phyloP scores from a whole-genome alignment of 2,329 filamentous ascomycete genomes.

The Neonectria ditissima region DNA sequence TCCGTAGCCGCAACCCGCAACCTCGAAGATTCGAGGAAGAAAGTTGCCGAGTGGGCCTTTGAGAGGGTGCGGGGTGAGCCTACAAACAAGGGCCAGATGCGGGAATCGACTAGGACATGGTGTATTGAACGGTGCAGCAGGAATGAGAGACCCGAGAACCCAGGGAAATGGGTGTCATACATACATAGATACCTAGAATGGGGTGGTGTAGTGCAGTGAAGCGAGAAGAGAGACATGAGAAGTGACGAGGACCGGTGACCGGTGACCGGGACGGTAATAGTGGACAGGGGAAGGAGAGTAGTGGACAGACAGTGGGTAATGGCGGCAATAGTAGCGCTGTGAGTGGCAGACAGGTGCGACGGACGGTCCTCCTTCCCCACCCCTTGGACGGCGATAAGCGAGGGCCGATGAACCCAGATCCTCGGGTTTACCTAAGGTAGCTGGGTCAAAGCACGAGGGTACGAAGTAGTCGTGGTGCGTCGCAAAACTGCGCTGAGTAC shows the following conservation, averaged over 20 bases:
- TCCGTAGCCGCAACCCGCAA: too few species aligned
- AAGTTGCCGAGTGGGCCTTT: neutral
- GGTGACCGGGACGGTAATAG: neutral
- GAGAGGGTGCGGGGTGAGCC: neutral
- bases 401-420: slow-evolving; percentile 49
- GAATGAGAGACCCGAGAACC: neutral
- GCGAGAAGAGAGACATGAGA: neutral
- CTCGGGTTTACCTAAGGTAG: too few species aligned
- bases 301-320: neutral
- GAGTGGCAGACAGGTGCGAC: neutral
- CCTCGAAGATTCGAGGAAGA: slow-evolving; percentile 2
- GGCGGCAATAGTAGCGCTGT: slow-evolving; percentile 4
- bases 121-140: neutral
- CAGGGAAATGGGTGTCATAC: neutral
- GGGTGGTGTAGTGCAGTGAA: neutral
- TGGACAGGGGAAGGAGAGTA: too few species aligned
- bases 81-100: neutral
- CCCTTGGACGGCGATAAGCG: slow-evolving; percentile 47
- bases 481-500: too few species aligned
- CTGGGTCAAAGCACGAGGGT: slow-evolving; percentile 15
- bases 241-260: neutral
- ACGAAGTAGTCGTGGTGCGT: neutral
- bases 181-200: neutral
- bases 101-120: neutral
- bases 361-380: slow-evolving; percentile 30